phyloP scores from a whole-genome alignment of 2,329 filamentous ascomycete species.

The Alternaria arborescens region DNA sequence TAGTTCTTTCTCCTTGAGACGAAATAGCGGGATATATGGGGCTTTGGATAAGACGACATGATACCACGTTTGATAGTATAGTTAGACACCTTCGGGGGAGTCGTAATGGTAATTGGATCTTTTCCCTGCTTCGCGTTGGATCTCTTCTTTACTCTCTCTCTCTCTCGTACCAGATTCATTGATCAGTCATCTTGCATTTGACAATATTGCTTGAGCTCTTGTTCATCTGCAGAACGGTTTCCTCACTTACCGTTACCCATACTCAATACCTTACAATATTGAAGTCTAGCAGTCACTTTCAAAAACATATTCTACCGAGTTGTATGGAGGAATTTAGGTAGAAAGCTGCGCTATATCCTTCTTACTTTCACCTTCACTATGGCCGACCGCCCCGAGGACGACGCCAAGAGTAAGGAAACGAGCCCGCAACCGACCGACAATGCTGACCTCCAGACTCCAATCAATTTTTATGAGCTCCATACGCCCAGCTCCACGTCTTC shows the following conservation, averaged over 20 bases:
- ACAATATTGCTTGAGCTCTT: neutral
- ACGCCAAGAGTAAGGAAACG: neutral
- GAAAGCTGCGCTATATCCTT: neutral
- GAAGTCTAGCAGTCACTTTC: neutral
- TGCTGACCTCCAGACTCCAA: conserved; percentile 5
- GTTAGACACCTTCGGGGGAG: conserved; percentile 4
- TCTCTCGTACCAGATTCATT: neutral
- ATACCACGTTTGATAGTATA: conserved; percentile 17
- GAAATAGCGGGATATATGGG: neutral
- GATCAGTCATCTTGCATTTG: neutral
- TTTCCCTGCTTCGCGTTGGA: neutral
- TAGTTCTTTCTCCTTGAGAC: neutral
- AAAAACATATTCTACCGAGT: neutral
- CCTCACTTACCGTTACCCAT: neutral
- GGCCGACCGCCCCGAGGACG: neutral
- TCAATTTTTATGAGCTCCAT: conserved; percentile 1
- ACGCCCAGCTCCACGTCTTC: conserved; percentile 2
- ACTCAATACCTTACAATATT: neutral
- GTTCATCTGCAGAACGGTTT: neutral
- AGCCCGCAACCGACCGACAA: neutral
- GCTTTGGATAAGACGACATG: conserved; percentile 8
- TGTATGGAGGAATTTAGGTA: neutral
- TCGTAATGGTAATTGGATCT: conserved; percentile 19
- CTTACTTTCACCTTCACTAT: neutral
- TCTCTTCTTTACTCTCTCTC: neutral